Conservation (phyloP, 2,329 filamentous ascomycete genomes). For the Microdochium trichocladiopsis region DNA sequence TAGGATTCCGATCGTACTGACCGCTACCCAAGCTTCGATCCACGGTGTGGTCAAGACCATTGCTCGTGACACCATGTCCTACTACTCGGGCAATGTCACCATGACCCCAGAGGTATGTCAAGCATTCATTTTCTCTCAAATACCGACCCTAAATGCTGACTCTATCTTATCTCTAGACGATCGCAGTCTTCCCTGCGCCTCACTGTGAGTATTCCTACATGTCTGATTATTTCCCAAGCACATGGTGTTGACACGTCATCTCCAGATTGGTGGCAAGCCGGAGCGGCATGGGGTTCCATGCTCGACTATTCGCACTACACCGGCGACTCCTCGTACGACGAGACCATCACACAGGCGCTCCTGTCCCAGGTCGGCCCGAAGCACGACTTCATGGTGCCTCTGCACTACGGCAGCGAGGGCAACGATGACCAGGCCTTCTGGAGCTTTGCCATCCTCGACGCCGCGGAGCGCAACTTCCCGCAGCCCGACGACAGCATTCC, state of each 20-base stretch:
- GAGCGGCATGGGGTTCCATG: slow-evolving; percentile 60
- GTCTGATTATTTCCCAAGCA: slow-evolving; percentile 30
- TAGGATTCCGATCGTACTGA: background rate
- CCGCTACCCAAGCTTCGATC: slow-evolving; percentile 41
- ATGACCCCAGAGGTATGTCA: slow-evolving; percentile 33
- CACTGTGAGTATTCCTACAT: slow-evolving; percentile 37
- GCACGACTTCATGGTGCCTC: slow-evolving; percentile 52
- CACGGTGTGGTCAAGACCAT: slow-evolving; percentile 53
- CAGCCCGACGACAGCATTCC: slow-evolving; percentile 49
- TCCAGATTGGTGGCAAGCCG: slow-evolving; percentile 57
- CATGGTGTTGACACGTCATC: background rate
- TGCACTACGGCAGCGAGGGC: slow-evolving; percentile 53
- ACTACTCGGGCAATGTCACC: slow-evolving; percentile 57
- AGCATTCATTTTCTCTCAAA: background rate
- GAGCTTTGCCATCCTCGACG: slow-evolving; percentile 60
- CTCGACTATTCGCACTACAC: slow-evolving; percentile 65
- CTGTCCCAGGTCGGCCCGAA: slow-evolving; percentile 49
- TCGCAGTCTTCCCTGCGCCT: slow-evolving; percentile 57
- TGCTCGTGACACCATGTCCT: slow-evolving; percentile 54
- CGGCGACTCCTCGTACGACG: slow-evolving; percentile 54
- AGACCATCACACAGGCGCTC: slow-evolving; percentile 50
- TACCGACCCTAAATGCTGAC: background rate
- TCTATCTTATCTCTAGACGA: slow-evolving; percentile 29
- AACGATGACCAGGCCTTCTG: slow-evolving; percentile 75
- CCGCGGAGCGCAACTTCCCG: slow-evolving; percentile 62